These are phyloP conservation scores for Pestalotiopsis sp. DNA, from an alignment of 2,329 filamentous ascomycete species.

Conservation along the genomic window DNA sequence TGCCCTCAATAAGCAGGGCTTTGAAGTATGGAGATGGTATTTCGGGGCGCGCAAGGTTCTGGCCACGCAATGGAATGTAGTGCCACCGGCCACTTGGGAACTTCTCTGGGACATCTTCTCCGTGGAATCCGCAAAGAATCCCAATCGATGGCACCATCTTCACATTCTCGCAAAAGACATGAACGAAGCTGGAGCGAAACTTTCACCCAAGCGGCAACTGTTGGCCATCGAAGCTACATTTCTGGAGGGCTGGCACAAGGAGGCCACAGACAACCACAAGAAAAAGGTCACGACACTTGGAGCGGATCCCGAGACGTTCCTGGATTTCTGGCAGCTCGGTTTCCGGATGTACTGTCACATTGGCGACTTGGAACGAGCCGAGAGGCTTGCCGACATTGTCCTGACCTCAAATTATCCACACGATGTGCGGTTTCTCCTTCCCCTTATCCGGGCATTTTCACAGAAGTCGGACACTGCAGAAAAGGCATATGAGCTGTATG, in stretches of 20 bases:
- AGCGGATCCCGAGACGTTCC: slow-evolving; percentile 46
- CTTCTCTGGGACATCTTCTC: slow-evolving; percentile 67
- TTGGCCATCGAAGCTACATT: slow-evolving; percentile 71
- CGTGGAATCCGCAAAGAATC: slow-evolving; percentile 48
- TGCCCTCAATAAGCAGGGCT: slow-evolving; percentile 15
- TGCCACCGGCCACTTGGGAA: slow-evolving; percentile 66
- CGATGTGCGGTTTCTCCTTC: slow-evolving; percentile 62
- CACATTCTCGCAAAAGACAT: slow-evolving; percentile 68
- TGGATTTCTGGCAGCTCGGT: slow-evolving; percentile 66
- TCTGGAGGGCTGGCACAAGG: slow-evolving; percentile 59
- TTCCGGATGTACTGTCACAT: slow-evolving; percentile 63
- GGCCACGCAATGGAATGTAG: slow-evolving; percentile 48
- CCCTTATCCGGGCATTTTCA: slow-evolving; percentile 71
- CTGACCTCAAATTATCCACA: slow-evolving; percentile 45
- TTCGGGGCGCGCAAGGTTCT: slow-evolving; percentile 47
- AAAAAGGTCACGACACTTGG: slow-evolving; percentile 57
- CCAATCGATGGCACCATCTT: slow-evolving; percentile 62
- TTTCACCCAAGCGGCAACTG: slow-evolving; percentile 62
- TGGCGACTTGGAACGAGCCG: slow-evolving; percentile 62
- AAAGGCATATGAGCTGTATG: slow-evolving; percentile 70
- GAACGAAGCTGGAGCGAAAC: slow-evolving; percentile 54
- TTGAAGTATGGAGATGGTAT: slow-evolving; percentile 50
- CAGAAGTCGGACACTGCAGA: slow-evolving; percentile 49
- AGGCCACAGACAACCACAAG: slow-evolving; percentile 67
- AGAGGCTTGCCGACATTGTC: slow-evolving; percentile 57